Evolutionary conservation across 2,329 filamentous ascomycete genomes (phyloP), one percentile per base, ranked within the genome.

Genomic region (Claviceps sp.): DNA sequence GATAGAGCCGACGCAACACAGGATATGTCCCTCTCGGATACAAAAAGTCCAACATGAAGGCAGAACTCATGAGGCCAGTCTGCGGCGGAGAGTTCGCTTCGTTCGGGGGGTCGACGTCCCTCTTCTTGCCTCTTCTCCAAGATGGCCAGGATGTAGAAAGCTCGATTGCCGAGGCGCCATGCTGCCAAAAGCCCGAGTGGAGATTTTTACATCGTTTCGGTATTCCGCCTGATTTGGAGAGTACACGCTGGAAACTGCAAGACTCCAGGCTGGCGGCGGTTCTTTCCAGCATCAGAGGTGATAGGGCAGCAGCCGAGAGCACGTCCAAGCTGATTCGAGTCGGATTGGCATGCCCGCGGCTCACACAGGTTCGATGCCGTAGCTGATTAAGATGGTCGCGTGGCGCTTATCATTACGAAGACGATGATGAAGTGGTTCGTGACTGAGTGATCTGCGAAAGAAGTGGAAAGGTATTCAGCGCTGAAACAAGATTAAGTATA

Each of bases 181-280:
- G 74, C 52, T 75, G 70, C 75, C 75, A 79, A 58, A 79, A 79
- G 41, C 69, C 62, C 13, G 71, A 71, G 47, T 72, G 74, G 48
- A 79, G 68, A 49, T 67, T 68, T 52, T 71, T 70, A 52, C 64
- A 65, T 55, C 62, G 69, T 56, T 68, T 70, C 38, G 72, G 59
- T 47, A 67, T 58, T 46, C 59, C 61, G 46, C 64, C 60, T 45
- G 67, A 59, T 40, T 58, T 62, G 22, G 72, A 70, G 52, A 79
- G 66, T 55, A 76, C 70, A 64, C 75, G 71, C 63, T 75, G 74
- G 62, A 79, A 67, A 58, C 70, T 70, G 68, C 74, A 74, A 64
- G 76, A 72, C 72, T 80, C 77, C 65, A 80, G 65, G 64, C 69
- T 71, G 55, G 72, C 71, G 42, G 75, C 74, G 52, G 76, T 77